Base-by-base conservation (phyloP, 805 yeast genomes). In the Candida golubevii region DNA sequence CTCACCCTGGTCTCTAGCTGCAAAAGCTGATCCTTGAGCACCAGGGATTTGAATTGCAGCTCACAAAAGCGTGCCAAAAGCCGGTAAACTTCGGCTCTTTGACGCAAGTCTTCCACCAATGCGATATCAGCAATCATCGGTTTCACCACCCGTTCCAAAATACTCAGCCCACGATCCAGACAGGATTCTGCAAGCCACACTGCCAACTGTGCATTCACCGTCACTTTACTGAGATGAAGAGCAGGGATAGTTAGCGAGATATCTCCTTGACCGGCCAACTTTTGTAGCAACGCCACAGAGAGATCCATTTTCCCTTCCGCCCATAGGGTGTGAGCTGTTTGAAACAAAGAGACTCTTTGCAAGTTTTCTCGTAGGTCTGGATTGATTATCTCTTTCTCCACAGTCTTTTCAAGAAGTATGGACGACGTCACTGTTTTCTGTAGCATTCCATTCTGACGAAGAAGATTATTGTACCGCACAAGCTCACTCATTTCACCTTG, bases 31-130 rank as follows among this genome's bases (percentile, higher is more conserved):
- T 72, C 75, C 35, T 65, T 69, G 14, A 74, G 57, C 2, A 65
- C 62, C 6, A 71, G 58, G 5, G 76, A 71, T 48, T 75, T 73
- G 27, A 76, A 62, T 54, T 86, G 90, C 7, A 68, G 63, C 53
- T 84, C 85, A 58, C 96, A 85, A 57, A 89, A 89, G 28, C 72
- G 67, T 0, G 90, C 97, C 53, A 85, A 73, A 2, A 72, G 68
- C 48, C 78, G 83, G 56, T 61, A 83, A 6, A 82, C 74, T 31
- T 66, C 61, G 0, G 82, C 78, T 35, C 63, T 57, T 29, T 63
- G 65, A 1, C 57, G 55, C 1, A 36, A 11, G 23, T 52, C 52
- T 5, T 39, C 33, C 7, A 58, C 49, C 11, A 35, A 36, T 3
- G 33, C 39, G 1, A 57, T 38, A 44, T 36, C 56, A 1, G 50